Base-by-base conservation (phyloP, 352 stramenopile species). In the Phytophthora hybrid region DNA sequence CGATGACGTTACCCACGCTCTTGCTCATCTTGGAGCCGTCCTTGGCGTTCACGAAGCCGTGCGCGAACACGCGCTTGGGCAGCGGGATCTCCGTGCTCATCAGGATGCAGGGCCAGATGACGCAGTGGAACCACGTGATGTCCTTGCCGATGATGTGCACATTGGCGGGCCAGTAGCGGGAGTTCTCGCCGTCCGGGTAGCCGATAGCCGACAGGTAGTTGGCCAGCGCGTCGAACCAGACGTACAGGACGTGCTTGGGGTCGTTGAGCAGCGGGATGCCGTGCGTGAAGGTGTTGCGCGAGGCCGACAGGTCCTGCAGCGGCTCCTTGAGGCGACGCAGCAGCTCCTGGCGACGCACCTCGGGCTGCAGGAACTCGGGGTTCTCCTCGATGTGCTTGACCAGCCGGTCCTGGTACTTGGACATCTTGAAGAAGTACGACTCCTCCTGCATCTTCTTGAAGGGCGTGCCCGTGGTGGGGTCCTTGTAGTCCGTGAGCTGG, bases 341-440 rank as follows among this genome's bases (percentile, higher is more conserved):
- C 69, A 99, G 98, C 63, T 97, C 87, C 72, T 98, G 97, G 31
- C 96, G 89, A 78, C 98, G 93, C 67, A 93, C 82, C 73, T 99
- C 97, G 8, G 98, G 98, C 77, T 98, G 95, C 59, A 99, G 90
- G 77, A 99, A 99, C 23, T 97, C 80, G 1, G 98, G 97, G 81
- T 99, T 88, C 55, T 92, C 84, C 66, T 98, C 80, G 73, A 99
- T 99, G 77, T 99, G 91, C 72, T 98, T 82, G 51, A 99, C 77
- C n/a, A 99, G 86, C 26, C 81, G 85, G 31, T 97, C 77, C 70
- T 99, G 96, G 80, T 99, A 99, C 65, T 98, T 98, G 74, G 93
- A 98, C 97, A 99, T 99, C 75, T 94, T 97, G 87, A 99, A 99
- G 76, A 99, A 99, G 86, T 99, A 99, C 63, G 92, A 99, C 73